These are phyloP conservation scores for Ensete ventricosum DNA, from an alignment of 176 grass and related monocot genomes.

Conservation along the genomic window DNA sequence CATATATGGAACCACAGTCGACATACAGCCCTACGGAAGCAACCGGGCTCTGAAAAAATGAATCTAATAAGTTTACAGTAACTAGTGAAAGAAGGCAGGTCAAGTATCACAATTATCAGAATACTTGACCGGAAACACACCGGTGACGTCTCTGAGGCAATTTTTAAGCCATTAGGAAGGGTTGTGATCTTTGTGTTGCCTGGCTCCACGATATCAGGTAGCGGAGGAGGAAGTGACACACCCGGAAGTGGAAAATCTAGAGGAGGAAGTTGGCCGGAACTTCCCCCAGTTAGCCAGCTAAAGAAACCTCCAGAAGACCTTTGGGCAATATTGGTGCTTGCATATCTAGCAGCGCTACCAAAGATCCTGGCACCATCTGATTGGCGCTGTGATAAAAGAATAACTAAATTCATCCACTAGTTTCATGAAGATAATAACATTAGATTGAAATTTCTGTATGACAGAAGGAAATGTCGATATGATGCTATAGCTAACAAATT, in stretches of 20 bases:
- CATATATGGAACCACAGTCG: constrained; percentile 74
- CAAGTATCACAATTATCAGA: not conserved
- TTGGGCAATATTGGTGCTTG: constrained; percentile 50
- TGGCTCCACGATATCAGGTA: constrained; percentile 60
- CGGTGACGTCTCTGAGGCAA: constrained; percentile 64
- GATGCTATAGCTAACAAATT: no score
- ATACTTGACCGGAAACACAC: constrained; percentile 30
- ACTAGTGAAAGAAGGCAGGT: not conserved
- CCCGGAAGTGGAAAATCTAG: constrained; percentile 68
- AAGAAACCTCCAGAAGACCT: constrained; percentile 64
- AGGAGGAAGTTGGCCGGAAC: constrained; percentile 54
- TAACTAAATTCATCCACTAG: constrained; percentile 11
- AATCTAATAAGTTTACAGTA: constrained; percentile 18
- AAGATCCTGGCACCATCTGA: constrained; percentile 32
- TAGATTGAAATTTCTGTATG: not conserved
- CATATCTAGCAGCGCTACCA: constrained; percentile 38
- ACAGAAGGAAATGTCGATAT: not conserved
- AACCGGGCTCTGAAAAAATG: constrained; percentile 40
- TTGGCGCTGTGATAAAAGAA: constrained; percentile 28
- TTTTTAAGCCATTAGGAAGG: constrained; percentile 72
- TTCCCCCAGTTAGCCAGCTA: constrained; percentile 57
- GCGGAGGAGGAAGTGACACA: constrained; percentile 46
- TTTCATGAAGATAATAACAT: not conserved
- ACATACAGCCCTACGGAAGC: constrained; percentile 81
- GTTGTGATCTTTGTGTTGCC: constrained; percentile 66